Percentiles rank a stretch among this genome's conserved stretches.
Evolutionary conservation across 1,139 yeast genomes (phyloP).

Genomic region (Lodderomyces jiufengensis): DNA sequence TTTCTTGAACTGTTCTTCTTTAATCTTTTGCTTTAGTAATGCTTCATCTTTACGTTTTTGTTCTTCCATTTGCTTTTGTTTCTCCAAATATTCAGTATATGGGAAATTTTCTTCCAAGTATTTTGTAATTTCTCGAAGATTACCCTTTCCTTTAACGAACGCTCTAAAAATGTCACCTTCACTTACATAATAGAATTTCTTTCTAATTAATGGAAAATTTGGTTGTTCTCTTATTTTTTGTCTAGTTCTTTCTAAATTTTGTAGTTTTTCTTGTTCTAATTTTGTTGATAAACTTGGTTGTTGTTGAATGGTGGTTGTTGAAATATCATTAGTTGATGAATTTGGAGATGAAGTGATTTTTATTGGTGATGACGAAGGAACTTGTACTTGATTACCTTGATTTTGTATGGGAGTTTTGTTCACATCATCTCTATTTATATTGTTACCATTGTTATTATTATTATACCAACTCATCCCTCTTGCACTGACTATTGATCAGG

Average conservation of each 20-base stretch:
- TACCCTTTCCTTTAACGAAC: constrained; percentile 56
- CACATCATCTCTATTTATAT: constrained; percentile 11
- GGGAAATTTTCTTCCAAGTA: constrained; percentile 41
- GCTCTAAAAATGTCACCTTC: constrained; percentile 58
- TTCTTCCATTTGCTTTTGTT: constrained; percentile 20
- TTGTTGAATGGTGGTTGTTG: neutral
- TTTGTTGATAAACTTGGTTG: constrained; percentile 15
- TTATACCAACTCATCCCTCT: constrained; percentile 33
- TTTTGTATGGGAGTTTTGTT: constrained; percentile 19
- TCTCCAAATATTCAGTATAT: constrained; percentile 23
- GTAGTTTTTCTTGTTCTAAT: constrained; percentile 23
- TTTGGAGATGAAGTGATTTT: constrained; percentile 24
- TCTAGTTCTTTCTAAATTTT: constrained; percentile 33
- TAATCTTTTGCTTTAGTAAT: constrained; percentile 13
- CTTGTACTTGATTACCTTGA: constrained; percentile 26
- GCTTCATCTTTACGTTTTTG: constrained; percentile 18
- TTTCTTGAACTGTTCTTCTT: constrained; percentile 13
- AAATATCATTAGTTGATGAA: constrained; percentile 4
- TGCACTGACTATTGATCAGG: no score
- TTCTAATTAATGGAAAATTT: constrained; percentile 48
- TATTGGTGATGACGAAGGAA: constrained; percentile 39
- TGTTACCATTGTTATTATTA: constrained; percentile 17
- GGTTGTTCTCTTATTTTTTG: constrained; percentile 40
- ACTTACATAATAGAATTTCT: constrained; percentile 42
- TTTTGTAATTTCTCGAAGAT: constrained; percentile 51